A percentile compares a stretch with the other conserved stretches of the same genome.
Evolutionary conservation across 495 filamentous ascomycete species (phyloP).

Genomic region (Lindgomyces ingoldianus): DNA sequence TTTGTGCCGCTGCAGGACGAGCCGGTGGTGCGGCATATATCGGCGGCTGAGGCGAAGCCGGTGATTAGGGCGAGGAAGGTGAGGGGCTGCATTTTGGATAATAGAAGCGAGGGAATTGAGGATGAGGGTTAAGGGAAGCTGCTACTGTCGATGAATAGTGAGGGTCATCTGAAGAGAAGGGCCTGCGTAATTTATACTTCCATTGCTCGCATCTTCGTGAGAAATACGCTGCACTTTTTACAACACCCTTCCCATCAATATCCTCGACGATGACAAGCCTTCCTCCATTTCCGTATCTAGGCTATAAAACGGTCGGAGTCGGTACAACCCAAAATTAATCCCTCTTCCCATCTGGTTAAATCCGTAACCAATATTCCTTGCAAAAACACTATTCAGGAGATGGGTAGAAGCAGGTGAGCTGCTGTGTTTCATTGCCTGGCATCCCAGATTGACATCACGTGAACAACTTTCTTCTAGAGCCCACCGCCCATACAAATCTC

Average conservation of each 20-base stretch:
- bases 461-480: not conserved
- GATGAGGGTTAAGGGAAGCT: not conserved
- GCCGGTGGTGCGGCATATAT: conserved; percentile 8
- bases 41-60: conserved; percentile 19
- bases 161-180: not conserved
- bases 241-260: not conserved
- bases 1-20: not conserved
- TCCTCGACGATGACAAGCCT: not conserved
- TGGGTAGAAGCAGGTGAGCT: not conserved
- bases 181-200: not conserved
- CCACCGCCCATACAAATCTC: not conserved
- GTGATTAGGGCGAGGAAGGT: conserved; percentile 14
- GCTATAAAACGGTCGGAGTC: not conserved
- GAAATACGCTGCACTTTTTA: not conserved
- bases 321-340: not conserved
- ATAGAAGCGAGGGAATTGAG: not conserved
- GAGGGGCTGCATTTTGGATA: conserved; percentile 36
- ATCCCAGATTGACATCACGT: not conserved
- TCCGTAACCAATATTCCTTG: not conserved
- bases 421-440: not conserved
- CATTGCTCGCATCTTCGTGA: not conserved
- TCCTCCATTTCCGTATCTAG: not conserved
- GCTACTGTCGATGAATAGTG: not conserved
- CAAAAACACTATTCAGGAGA: not conserved
- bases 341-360: not conserved